Evolutionary conservation across 75 land plant species (phyloP).

Genomic region (Pseudotsuga menziesii): DNA sequence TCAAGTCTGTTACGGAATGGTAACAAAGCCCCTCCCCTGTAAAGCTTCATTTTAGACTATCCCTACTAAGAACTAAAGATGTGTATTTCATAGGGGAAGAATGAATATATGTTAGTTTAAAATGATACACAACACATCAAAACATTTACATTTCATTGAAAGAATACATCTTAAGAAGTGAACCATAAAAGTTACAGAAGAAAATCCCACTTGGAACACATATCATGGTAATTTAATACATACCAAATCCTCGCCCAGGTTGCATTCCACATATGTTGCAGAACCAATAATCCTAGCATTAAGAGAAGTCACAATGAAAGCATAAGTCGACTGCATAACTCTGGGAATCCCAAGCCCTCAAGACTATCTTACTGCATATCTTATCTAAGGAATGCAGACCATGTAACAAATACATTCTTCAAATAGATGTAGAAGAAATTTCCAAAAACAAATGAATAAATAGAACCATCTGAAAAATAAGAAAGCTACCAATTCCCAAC

Average conservation of each 20-base stretch:
- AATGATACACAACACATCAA: background rate
- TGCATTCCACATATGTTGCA: constrained; percentile 45
- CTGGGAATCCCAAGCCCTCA: background rate
- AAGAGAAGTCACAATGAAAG: background rate
- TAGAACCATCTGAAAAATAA: background rate
- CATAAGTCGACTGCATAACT: background rate
- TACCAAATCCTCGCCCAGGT: constrained; percentile 50
- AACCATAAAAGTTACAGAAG: background rate
- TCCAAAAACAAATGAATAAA: background rate
- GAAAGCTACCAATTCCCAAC: background rate
- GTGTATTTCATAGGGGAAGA: background rate
- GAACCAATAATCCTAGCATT: constrained; percentile 43
- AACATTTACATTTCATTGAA: background rate
- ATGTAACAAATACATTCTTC: background rate
- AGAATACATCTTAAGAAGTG: background rate
- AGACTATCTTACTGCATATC: background rate
- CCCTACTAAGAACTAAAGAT: background rate
- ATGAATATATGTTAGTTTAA: background rate
- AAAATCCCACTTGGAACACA: background rate
- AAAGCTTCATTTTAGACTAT: background rate
- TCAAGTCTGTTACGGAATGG: no score
- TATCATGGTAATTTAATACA: background rate
- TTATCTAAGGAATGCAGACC: background rate
- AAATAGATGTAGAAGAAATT: background rate
- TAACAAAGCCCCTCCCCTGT: no score